Evolutionary conservation across 1,284 basidiomycete genomes (phyloP).

Genomic region (Leccinum subfulvum): DNA sequence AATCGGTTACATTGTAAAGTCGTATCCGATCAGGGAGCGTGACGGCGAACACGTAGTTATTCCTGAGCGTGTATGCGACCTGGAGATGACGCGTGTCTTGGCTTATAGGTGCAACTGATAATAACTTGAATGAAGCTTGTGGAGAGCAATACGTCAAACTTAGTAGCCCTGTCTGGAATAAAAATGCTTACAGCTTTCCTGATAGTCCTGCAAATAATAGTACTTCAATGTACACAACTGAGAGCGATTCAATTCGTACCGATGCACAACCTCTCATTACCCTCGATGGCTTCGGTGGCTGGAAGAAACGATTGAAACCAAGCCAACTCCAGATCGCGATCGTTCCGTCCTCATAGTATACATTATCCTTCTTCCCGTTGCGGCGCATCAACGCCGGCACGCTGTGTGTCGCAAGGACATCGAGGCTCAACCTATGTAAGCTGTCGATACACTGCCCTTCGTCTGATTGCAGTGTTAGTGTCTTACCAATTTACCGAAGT

Average conservation of each 20-base stretch:
- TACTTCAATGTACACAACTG: slow-evolving; percentile 10
- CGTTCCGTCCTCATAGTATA: slow-evolving; percentile 48
- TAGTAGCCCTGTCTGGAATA: neutral
- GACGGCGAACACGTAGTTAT: slow-evolving; percentile 53
- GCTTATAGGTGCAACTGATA: slow-evolving; percentile 50
- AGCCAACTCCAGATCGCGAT: slow-evolving; percentile 68
- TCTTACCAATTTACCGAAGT: slow-evolving; percentile 60
- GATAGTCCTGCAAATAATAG: slow-evolving; percentile 54
- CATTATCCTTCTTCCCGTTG: slow-evolving; percentile 29
- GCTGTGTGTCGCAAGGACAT: slow-evolving; percentile 60
- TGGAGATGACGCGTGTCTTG: slow-evolving; percentile 40
- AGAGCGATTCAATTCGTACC: slow-evolving; percentile 40
- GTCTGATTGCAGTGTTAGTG: neutral
- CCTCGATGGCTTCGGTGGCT: slow-evolving; percentile 36
- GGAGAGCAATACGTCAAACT: slow-evolving; percentile 12
- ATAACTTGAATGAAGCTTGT: slow-evolving; percentile 61
- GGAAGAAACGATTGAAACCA: slow-evolving; percentile 63
- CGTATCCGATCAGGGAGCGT: slow-evolving; percentile 43
- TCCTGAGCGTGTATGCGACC: slow-evolving; percentile 42
- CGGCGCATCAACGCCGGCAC: slow-evolving; percentile 56
- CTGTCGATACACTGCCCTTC: neutral
- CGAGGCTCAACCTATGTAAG: slow-evolving; percentile 52
- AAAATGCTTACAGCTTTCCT: slow-evolving; percentile 56
- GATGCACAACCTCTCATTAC: slow-evolving; percentile 57
- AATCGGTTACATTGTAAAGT: slow-evolving; percentile 48